Conservation (phyloP, 1,139 yeast species). For the Diutina ranongensis region DNA sequence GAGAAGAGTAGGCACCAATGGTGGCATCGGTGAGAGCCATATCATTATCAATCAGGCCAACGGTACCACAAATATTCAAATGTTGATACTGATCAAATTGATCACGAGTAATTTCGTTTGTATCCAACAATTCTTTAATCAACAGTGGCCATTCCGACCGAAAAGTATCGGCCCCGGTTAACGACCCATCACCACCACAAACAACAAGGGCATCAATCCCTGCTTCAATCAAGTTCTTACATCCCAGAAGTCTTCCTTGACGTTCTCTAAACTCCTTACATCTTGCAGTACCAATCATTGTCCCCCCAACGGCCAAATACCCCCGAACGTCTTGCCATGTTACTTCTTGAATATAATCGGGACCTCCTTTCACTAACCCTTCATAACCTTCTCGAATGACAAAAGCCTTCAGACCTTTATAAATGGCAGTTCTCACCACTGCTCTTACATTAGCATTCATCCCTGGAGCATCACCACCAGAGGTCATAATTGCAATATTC, state of each 20-base stretch:
- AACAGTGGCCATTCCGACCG: conserved; percentile 73
- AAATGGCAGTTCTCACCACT: conserved; percentile 64
- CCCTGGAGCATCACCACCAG: conserved; percentile 84
- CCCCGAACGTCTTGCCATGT: conserved; percentile 72
- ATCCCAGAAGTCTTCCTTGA: conserved; percentile 55
- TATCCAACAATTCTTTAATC: conserved; percentile 44
- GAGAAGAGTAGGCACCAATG: conserved; percentile 69
- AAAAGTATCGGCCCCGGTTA: conserved; percentile 75
- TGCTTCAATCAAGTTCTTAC: conserved; percentile 53
- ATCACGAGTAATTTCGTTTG: conserved; percentile 36
- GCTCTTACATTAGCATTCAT: conserved; percentile 80
- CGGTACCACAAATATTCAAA: conserved; percentile 66
- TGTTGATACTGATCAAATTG: conserved; percentile 42
- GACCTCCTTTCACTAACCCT: conserved; percentile 63
- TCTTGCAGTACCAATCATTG: conserved; percentile 74
- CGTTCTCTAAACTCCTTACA: conserved; percentile 58
- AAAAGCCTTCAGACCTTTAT: conserved; percentile 58
- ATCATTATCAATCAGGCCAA: conserved; percentile 77
- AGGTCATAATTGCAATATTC: conserved; percentile 75
- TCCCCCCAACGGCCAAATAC: conserved; percentile 66
- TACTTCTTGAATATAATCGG: conserved; percentile 49
- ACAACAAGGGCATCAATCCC: conserved; percentile 75
- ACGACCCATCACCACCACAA: conserved; percentile 80
- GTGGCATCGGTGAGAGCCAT: conserved; percentile 79
- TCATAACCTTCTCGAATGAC: conserved; percentile 73